Conservation (phyloP, 2,329 filamentous ascomycete species). For the Aphanoascus verrucosus region DNA sequence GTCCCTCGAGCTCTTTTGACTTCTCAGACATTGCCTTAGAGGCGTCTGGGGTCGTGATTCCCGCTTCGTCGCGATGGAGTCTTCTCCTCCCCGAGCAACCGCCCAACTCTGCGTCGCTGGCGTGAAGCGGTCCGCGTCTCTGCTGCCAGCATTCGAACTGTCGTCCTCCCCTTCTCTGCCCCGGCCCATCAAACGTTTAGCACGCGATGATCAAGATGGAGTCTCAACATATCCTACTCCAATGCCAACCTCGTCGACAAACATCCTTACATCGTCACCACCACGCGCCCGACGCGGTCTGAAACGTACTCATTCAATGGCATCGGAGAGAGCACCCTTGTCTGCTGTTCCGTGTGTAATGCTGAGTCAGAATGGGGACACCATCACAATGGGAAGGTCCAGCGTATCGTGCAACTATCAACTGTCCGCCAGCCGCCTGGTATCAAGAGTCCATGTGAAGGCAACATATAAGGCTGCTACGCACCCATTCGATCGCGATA, state of each 20-base stretch:
- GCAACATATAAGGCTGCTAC: constrained; percentile 67
- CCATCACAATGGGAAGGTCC: constrained; percentile 78
- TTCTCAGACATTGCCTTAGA: constrained; percentile 11
- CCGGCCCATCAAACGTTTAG: constrained; percentile 38
- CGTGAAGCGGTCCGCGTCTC: constrained; percentile 38
- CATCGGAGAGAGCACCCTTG: constrained; percentile 73
- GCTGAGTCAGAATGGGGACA: constrained; percentile 69
- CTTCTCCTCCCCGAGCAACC: constrained; percentile 29
- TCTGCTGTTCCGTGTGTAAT: constrained; percentile 72
- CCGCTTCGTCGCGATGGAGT: constrained; percentile 28
- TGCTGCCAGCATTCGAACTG: constrained; percentile 42
- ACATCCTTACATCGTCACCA: constrained; percentile 79
- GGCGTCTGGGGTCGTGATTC: not conserved
- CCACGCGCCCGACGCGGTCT: constrained; percentile 49
- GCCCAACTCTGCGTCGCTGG: constrained; percentile 27
- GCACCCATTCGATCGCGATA: constrained; percentile 58
- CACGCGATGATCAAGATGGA: constrained; percentile 34
- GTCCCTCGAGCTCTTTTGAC: not conserved
- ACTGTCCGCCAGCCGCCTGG: constrained; percentile 78
- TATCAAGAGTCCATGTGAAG: constrained; percentile 87
- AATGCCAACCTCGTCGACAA: constrained; percentile 84
- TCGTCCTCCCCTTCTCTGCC: constrained; percentile 41
- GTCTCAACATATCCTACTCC: constrained; percentile 75
- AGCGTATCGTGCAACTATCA: constrained; percentile 95
- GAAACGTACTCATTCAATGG: constrained; percentile 51